Base-by-base conservation (phyloP, 2,329 filamentous ascomycete genomes). In the Botryosphaeria agaves region DNA sequence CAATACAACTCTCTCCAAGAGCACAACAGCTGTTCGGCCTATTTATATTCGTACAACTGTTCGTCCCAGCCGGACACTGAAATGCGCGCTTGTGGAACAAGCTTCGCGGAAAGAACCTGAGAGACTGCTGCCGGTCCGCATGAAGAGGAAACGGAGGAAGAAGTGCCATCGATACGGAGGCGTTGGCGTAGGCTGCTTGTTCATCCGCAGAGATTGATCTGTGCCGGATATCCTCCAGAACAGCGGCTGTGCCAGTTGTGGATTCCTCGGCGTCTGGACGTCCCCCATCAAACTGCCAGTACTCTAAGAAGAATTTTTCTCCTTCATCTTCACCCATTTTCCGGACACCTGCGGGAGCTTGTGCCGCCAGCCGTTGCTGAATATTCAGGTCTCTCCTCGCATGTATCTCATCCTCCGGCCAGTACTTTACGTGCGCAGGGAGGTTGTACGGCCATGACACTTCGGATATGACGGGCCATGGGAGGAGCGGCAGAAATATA, bases 11-110 rank as follows among this genome's bases (percentile, higher is more conserved):
- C 39, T 76, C 72, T 11, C 61, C 65, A n/a, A 59, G 58, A 14
- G 63, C 57, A 49, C 81, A 89, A 57, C 81, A 89, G 50, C 75
- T 77, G 49, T 82, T 68, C 1, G 76, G 68, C 27, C 68, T 65
- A 5, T 66, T 69, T 40, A 83, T 75, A 12, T 54, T 55, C 11
- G 62, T 59, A 51, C 81, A 89, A 45, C 62, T 66, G 21, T 56
- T 61, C 32, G 77, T 84, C 15, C 69, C 75, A 1, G 54, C 49
- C 0, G 80, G 80, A 44, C 81, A 87, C 25, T 60, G 46, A 49
- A 73, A 77, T 15, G 66, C 64, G 35, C 78, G 64, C 36, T 62
- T 62, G 35, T 67, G 26, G 18, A 63, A 46, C 7, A 52, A 36
- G 28, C 43, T 44, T 28, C 55, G 49, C 15, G 45, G 39, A 19